Evolutionary conservation across 2,329 filamentous ascomycete genomes (phyloP).

Genomic region (Whalleya microplaca): DNA sequence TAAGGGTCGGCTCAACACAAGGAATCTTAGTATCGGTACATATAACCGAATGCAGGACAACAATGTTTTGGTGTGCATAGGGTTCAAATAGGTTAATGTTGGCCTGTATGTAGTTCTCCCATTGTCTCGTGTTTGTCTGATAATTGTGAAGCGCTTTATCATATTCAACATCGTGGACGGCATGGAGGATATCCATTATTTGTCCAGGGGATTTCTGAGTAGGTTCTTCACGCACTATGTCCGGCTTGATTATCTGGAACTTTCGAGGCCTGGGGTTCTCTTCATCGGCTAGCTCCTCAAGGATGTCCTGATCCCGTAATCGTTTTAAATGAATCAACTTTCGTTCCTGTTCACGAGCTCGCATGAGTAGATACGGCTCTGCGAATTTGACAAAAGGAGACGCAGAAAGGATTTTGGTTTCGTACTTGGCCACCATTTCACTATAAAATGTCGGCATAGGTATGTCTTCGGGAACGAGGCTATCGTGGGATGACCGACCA

Average conservation of each 20-base stretch:
- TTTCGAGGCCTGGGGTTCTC: conserved; percentile 69
- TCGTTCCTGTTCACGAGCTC: conserved; percentile 87
- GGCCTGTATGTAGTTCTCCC: conserved; percentile 92
- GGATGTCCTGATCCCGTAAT: conserved; percentile 75
- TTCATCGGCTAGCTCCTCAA: conserved; percentile 58
- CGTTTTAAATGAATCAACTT: conserved; percentile 80
- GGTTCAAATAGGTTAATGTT: conserved; percentile 92
- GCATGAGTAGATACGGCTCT: conserved; percentile 90
- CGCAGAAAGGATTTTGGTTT: conserved; percentile 90
- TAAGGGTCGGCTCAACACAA: conserved; percentile 86
- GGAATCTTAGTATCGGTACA: conserved; percentile 93
- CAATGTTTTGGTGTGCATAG: conserved; percentile 94
- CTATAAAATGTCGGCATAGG: conserved; percentile 92
- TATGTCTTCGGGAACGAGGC: conserved; percentile 73
- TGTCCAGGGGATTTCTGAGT: conserved; percentile 80
- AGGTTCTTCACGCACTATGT: conserved; percentile 88
- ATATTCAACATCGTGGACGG: conserved; percentile 95
- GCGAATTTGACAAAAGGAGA: conserved; percentile 97
- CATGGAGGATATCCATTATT: conserved; percentile 90
- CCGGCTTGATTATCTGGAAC: conserved; percentile 90
- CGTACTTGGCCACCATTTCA: conserved; percentile 90
- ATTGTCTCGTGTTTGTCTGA: conserved; percentile 90
- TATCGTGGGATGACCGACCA: conserved; percentile 50
- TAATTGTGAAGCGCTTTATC: conserved; percentile 95
- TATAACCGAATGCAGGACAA: conserved; percentile 90